Conservation (phyloP, 2,329 filamentous ascomycete genomes). For the Ceratocystis cubensis region DNA sequence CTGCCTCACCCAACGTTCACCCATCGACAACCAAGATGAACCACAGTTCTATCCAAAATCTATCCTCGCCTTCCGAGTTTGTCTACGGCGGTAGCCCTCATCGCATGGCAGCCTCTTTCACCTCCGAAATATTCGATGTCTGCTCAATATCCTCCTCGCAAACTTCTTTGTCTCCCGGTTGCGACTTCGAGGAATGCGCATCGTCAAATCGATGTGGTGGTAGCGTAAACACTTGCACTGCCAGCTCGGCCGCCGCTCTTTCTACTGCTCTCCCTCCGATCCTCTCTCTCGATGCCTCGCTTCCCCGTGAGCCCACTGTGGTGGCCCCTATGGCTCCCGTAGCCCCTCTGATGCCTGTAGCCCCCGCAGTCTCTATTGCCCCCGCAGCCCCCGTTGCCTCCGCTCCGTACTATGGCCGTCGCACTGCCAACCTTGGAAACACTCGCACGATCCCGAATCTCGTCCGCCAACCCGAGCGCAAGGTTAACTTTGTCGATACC, state of each 20-base stretch:
- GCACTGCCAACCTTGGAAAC: slow-evolving; percentile 48
- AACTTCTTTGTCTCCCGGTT: slow-evolving; percentile 65
- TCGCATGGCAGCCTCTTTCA: slow-evolving; percentile 11
- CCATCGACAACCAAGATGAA: slow-evolving; percentile 42
- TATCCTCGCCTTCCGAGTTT: slow-evolving; percentile 40
- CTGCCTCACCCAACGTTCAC: slow-evolving; percentile 24
- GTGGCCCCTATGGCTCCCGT: slow-evolving; percentile 21
- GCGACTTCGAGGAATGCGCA: slow-evolving; percentile 56
- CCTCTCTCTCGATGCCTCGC: slow-evolving; percentile 53
- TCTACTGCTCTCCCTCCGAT: neutral
- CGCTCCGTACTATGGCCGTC: slow-evolving; percentile 43
- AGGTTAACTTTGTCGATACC: slow-evolving; percentile 89
- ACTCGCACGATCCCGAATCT: slow-evolving; percentile 44
- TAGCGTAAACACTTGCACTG: neutral
- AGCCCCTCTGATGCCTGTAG: slow-evolving; percentile 46
- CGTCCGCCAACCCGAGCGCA: slow-evolving; percentile 78
- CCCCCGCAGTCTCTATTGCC: slow-evolving; percentile 44
- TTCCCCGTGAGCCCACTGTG: slow-evolving; percentile 21
- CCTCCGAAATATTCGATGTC: slow-evolving; percentile 12
- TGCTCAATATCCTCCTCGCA: slow-evolving; percentile 48
- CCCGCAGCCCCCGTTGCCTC: slow-evolving; percentile 51
- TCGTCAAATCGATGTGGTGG: slow-evolving; percentile 35
- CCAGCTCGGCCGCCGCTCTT: neutral
- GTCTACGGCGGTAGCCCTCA: slow-evolving; percentile 26
- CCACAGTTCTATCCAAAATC: slow-evolving; percentile 28